Evolutionary conservation across 495 filamentous ascomycete genomes (phyloP).

Genomic region (Hypoxylon crocopeplum): DNA sequence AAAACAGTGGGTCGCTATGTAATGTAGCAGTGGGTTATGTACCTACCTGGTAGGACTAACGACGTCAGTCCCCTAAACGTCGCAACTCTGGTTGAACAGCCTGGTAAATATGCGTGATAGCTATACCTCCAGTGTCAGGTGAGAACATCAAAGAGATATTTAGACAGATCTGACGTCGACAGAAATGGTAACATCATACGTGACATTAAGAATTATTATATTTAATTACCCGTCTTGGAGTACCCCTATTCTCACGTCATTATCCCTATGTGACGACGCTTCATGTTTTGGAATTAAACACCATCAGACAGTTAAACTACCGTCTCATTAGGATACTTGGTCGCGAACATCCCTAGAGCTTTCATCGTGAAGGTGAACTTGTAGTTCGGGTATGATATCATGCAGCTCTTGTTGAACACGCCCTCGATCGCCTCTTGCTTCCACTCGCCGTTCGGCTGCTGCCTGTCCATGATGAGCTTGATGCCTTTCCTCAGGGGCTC

Average conservation of each 20-base stretch:
- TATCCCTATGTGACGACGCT: not conserved
- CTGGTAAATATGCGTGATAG: not conserved
- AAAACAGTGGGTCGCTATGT: no score
- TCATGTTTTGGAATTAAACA: not conserved
- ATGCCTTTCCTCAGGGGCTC: slow-evolving; percentile 76
- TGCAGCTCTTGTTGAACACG: slow-evolving; percentile 98
- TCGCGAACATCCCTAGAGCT: slow-evolving; percentile 87
- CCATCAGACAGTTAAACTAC: slow-evolving; percentile 48
- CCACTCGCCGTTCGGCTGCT: slow-evolving; percentile 92
- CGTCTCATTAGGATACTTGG: slow-evolving; percentile 71
- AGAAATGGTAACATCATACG: slow-evolving; percentile 10
- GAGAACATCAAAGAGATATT: not conserved
- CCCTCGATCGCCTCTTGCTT: slow-evolving; percentile 94
- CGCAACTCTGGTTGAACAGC: not conserved
- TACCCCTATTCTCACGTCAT: no score
- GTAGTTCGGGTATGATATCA: slow-evolving; percentile 99
- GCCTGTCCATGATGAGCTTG: slow-evolving; percentile 82
- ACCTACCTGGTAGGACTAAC: slow-evolving; percentile 2
- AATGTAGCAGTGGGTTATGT: no score
- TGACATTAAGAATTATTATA: slow-evolving; percentile 23
- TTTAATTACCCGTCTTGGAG: no score
- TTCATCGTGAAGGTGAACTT: slow-evolving; percentile 97
- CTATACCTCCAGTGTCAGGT: slow-evolving; percentile 5
- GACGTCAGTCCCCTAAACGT: slow-evolving; percentile 19
- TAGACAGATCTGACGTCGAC: not conserved